Evolutionary conservation across 2,329 filamentous ascomycete species (phyloP).

Genomic region (Thielaviopsis punctulata): DNA sequence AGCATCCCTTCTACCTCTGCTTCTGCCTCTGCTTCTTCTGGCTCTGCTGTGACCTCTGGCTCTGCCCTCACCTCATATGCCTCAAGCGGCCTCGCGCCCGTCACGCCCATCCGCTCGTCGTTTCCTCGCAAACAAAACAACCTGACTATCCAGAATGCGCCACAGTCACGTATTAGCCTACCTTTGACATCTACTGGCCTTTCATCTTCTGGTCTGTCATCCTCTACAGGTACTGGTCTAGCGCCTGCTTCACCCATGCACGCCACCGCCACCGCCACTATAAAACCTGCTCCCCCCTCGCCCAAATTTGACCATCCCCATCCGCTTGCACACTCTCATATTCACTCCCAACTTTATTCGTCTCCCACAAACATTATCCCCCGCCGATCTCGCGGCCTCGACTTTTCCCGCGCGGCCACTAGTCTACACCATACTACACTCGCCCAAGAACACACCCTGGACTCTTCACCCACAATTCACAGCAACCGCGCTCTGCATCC

Average conservation of each 20-base stretch:
- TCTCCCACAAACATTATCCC: slow-evolving; percentile 79
- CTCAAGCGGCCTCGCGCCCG: slow-evolving; percentile 30
- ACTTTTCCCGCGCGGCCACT: slow-evolving; percentile 85
- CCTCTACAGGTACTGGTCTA: not conserved
- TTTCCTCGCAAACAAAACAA: slow-evolving; percentile 34
- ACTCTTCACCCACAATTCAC: slow-evolving; percentile 67
- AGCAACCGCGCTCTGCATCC: slow-evolving; percentile 45
- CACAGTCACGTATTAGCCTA: slow-evolving; percentile 1
- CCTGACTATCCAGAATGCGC: not conserved
- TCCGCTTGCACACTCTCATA: too few relatives aligned
- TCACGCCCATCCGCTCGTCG: slow-evolving; percentile 54
- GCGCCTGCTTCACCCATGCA: not conserved
- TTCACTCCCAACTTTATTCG: slow-evolving; percentile 63
- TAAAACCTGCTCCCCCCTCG: slow-evolving; percentile 53
- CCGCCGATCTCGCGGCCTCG: slow-evolving; percentile 72
- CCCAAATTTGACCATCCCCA: slow-evolving; percentile 62
- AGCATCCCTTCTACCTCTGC: slow-evolving; percentile 21
- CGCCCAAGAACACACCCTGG: slow-evolving; percentile 72
- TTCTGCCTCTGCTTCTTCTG: not conserved
- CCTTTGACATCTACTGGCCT: not conserved
- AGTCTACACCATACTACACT: slow-evolving; percentile 91
- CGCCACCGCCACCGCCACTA: slow-evolving; percentile 5
- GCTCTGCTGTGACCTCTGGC: too few relatives aligned
- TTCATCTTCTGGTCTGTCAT: not conserved
- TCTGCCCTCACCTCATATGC: too few relatives aligned